Percentiles rank a stretch among this genome's conserved stretches.
Conservation (phyloP, 768 basidiomycete genomes). For the Phylloporus sp. region DNA sequence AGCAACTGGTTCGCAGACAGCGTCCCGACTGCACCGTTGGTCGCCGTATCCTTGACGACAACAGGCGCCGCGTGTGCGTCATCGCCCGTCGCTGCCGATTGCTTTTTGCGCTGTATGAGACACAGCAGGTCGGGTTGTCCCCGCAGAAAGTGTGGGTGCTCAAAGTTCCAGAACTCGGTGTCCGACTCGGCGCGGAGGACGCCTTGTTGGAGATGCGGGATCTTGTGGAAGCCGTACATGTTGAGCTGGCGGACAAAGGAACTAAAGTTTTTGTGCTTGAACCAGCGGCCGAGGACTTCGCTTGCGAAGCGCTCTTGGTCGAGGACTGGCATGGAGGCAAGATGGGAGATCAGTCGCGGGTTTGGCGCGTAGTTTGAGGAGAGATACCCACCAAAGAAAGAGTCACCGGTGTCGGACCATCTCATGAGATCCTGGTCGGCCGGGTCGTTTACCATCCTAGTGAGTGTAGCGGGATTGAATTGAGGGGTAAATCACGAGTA, state of each 20-base stretch:
- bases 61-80: slow-evolving; percentile 17
- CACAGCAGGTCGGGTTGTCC: slow-evolving; percentile 86
- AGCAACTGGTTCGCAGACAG: slow-evolving; percentile 51
- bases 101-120: slow-evolving; percentile 83
- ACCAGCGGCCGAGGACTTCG: slow-evolving; percentile 89
- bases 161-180: slow-evolving; percentile 88
- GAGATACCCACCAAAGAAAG: slow-evolving; percentile 74
- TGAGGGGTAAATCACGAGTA: slow-evolving; percentile 9
- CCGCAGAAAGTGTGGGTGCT: slow-evolving; percentile 83
- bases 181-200: slow-evolving; percentile 81
- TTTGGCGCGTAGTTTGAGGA: background rate
- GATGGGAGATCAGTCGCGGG: background rate
- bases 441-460: slow-evolving; percentile 89
- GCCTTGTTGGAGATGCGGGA: slow-evolving; percentile 94
- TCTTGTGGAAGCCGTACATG: slow-evolving; percentile 97
- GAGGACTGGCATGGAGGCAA: slow-evolving; percentile 52
- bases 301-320: slow-evolving; percentile 89
- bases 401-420: slow-evolving; percentile 89
- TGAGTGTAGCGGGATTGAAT: slow-evolving; percentile 1
- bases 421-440: slow-evolving; percentile 79
- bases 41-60: slow-evolving; percentile 13
- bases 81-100: slow-evolving; percentile 37
- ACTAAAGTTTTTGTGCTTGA: slow-evolving; percentile 97
- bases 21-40: slow-evolving; percentile 17
- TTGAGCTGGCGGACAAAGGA: slow-evolving; percentile 93